Evolutionary conservation across 495 filamentous ascomycete species (phyloP).

Genomic region (Endocarpon pusillum): DNA sequence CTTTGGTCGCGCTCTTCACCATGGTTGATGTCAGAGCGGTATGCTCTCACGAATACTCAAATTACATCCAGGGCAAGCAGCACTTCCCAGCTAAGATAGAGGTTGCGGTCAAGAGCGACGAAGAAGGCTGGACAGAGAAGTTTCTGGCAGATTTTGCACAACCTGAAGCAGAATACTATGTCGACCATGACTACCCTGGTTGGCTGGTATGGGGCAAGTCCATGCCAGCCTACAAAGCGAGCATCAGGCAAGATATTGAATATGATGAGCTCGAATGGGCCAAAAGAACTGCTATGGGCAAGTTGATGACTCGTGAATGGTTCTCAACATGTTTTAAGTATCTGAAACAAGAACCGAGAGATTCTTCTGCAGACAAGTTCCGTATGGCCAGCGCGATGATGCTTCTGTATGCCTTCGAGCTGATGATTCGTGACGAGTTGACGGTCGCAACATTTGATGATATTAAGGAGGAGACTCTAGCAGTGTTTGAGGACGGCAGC

Average conservation of each 20-base stretch:
- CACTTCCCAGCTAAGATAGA: conserved; percentile 55
- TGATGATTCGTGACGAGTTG: conserved; percentile 53
- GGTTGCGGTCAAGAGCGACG: conserved; percentile 49
- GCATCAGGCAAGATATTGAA: conserved; percentile 47
- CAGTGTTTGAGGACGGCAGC: conserved; percentile 73
- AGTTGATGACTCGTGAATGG: conserved; percentile 66
- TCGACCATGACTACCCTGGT: conserved; percentile 82
- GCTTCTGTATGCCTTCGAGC: conserved; percentile 73
- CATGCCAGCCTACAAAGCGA: conserved; percentile 60
- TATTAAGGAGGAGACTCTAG: conserved; percentile 57
- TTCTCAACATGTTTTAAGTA: conserved; percentile 76
- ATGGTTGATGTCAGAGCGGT: conserved; percentile 71
- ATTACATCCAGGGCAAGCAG: conserved; percentile 65
- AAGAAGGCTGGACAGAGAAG: conserved; percentile 59
- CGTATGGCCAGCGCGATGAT: conserved; percentile 71
- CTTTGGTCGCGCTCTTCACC: conserved; percentile 63
- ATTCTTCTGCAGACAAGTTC: conserved; percentile 69
- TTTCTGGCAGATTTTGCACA: conserved; percentile 65
- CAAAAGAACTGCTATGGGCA: conserved; percentile 66
- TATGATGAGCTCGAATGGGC: conserved; percentile 72
- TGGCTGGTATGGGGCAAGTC: conserved; percentile 93
- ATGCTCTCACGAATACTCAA: conserved; percentile 70
- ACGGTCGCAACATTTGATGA: conserved; percentile 72
- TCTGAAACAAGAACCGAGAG: conserved; percentile 91
- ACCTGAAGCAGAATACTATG: conserved; percentile 68